Percentiles rank a stretch among this genome's conserved stretches.
Conservation (phyloP, 2,329 filamentous ascomycete species). For the Pseudopyricularia javanii region DNA sequence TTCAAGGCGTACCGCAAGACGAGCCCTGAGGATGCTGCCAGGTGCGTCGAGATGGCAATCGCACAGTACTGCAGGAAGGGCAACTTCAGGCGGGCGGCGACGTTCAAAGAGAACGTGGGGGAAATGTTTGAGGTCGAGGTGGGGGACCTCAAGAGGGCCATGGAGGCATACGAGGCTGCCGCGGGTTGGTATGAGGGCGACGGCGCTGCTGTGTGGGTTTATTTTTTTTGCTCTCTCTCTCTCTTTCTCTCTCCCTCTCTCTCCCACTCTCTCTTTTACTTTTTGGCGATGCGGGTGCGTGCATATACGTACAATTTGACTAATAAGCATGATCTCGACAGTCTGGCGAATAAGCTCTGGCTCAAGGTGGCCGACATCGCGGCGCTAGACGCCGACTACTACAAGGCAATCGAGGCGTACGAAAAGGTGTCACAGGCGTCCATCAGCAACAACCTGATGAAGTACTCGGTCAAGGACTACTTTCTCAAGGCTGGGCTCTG, state of each 20-base stretch:
- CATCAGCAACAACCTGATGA: constrained; percentile 84
- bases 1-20: constrained; percentile 91
- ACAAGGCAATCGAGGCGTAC: constrained; percentile 68
- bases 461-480: constrained; percentile 91
- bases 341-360: constrained; percentile 84
- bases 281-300: no score
- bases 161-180: constrained; percentile 74
- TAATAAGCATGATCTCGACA: constrained; percentile 20
- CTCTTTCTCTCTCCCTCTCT: no score
- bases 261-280: no score
- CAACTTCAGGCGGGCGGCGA: constrained; percentile 82
- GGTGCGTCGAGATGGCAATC: constrained; percentile 70
- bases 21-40: constrained; percentile 69
- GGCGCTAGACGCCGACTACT: constrained; percentile 73
- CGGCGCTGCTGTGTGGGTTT: constrained; percentile 64
- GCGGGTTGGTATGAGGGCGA: constrained; percentile 84
- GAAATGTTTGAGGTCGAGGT: constrained; percentile 78
- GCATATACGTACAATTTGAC: no score
- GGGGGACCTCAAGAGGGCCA: constrained; percentile 63
- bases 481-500: constrained; percentile 90
- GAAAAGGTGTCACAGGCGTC: constrained; percentile 71
- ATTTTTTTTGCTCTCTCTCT: not conserved
- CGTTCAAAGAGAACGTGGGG: constrained; percentile 78
- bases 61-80: constrained; percentile 78
- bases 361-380: constrained; percentile 85